These are phyloP conservation scores for Filobasidium wieringae DNA, from an alignment of 768 basidiomycete genomes.

Conservation along the genomic window DNA sequence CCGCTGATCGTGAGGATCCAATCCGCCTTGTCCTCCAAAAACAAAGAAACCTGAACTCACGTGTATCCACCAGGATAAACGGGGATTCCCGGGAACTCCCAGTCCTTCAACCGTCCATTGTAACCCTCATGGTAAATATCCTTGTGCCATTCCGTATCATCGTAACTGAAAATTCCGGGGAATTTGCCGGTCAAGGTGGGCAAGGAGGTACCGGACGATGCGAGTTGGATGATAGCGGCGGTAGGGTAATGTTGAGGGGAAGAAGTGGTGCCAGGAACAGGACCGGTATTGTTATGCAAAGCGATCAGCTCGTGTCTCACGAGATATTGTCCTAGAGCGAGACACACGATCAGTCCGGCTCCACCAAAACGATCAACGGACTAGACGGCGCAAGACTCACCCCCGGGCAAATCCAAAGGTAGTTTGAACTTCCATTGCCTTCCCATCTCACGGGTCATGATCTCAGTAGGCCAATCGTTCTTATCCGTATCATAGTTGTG, in stretches of 20 bases:
- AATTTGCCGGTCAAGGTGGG: background rate
- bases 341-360: background rate
- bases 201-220: background rate
- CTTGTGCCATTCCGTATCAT: background rate
- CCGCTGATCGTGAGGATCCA: background rate
- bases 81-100: background rate
- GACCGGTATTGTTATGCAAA: background rate
- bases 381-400: background rate
- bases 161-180: background rate
- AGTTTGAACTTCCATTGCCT: background rate
- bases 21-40: background rate
- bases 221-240: background rate
- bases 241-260: background rate
- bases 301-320: background rate
- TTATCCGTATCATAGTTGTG: background rate
- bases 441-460: background rate
- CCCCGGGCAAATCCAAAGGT: background rate
- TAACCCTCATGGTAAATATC: background rate
- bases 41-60: background rate
- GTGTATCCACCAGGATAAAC: background rate
- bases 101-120: background rate
- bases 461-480: slow-evolving; percentile 1
- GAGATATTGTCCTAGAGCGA: background rate
- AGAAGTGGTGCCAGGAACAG: background rate
- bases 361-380: background rate